These are phyloP conservation scores for Flaveria linearis DNA, from an alignment of 129 eudicot genomes.

Conservation along the genomic window DNA sequence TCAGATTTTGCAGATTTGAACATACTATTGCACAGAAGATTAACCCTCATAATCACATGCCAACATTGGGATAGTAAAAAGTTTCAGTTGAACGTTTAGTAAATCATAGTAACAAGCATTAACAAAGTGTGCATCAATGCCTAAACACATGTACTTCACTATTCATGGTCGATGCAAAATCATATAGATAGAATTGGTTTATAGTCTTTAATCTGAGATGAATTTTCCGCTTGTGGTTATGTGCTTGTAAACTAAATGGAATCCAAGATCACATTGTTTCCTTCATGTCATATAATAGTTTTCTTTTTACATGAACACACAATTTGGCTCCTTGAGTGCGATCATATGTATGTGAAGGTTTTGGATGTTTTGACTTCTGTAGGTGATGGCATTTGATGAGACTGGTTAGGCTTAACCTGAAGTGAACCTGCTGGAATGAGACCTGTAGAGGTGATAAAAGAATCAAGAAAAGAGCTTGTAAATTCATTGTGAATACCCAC, in stretches of 20 bases:
- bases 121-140: no score
- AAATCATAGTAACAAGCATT: no score
- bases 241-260: conserved; percentile 16
- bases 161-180: no score
- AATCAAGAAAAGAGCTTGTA: conserved; percentile 43
- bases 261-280: conserved; percentile 12
- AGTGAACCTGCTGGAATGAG: conserved; percentile 38
- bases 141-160: no score
- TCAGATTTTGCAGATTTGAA: no score
- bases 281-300: background rate
- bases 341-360: conserved; percentile 13
- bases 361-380: conserved; percentile 30
- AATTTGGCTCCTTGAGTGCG: background rate
- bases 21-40: no score
- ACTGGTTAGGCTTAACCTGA: conserved; percentile 47
- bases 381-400: conserved; percentile 95
- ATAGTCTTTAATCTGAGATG: no score
- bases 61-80: no score
- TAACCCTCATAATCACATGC: no score
- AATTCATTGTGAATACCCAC: conserved; percentile 56
- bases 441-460: conserved; percentile 30
- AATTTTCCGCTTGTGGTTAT: background rate
- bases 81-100: no score
- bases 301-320: conserved; percentile 4
- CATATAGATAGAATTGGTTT: no score